A percentile compares a stretch with the other conserved stretches of the same genome.
Conservation (phyloP, 1,284 basidiomycete species). For the Apiotrichum veenhuisii region DNA sequence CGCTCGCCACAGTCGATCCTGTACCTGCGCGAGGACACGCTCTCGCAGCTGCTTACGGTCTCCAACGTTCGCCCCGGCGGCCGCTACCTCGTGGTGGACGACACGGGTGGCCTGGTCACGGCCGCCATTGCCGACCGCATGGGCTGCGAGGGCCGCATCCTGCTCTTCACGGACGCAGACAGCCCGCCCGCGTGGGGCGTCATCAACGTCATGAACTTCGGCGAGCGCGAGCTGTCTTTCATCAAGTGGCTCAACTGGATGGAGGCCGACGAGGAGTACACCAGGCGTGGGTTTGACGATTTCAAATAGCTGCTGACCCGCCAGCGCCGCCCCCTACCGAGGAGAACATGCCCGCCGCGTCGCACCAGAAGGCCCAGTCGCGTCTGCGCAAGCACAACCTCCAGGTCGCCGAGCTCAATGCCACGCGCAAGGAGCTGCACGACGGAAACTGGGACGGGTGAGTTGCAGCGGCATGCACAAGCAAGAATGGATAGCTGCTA, state of each 20-base stretch:
- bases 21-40: constrained; percentile 78
- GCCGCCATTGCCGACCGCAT: constrained; percentile 79
- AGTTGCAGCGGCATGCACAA: constrained; percentile 27
- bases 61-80: constrained; percentile 82
- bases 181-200: constrained; percentile 90
- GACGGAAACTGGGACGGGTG: constrained; percentile 81
- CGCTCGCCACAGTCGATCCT: constrained; percentile 78
- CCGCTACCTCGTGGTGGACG: constrained; percentile 83
- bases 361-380: constrained; percentile 31
- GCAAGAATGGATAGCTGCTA: no score
- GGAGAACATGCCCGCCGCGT: constrained; percentile 29
- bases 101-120: constrained; percentile 84
- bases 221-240: constrained; percentile 58
- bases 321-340: constrained; percentile 38
- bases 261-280: constrained; percentile 69
- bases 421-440: constrained; percentile 75
- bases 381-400: constrained; percentile 32
- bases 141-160: constrained; percentile 75
- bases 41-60: constrained; percentile 81
- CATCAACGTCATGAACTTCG: constrained; percentile 80
- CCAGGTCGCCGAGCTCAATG: constrained; percentile 54
- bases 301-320: neutral
- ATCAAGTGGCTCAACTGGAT: constrained; percentile 84
- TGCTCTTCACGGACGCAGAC: constrained; percentile 85
- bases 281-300: constrained; percentile 36